phyloP scores from a whole-genome alignment of 108 stramenopile genomes.

The Pelagomonas calceolata region DNA sequence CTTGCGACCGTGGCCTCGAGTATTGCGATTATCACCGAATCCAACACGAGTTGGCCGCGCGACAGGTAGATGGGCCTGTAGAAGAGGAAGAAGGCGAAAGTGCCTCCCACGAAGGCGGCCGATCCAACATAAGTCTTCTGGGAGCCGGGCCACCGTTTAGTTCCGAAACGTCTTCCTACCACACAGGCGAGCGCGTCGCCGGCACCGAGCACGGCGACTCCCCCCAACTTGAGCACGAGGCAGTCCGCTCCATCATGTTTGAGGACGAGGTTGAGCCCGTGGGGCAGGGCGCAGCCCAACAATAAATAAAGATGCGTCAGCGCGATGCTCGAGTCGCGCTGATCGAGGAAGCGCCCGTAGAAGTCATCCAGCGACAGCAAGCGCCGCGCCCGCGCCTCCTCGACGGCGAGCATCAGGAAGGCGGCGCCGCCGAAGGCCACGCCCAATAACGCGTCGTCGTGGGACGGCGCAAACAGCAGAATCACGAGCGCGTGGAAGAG shows the following conservation, averaged over 20 bases:
- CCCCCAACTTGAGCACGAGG: neutral
- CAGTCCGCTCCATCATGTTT: neutral
- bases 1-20: slow-evolving; percentile 6
- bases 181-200: slow-evolving; percentile 9
- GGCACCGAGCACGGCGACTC: slow-evolving; percentile 5
- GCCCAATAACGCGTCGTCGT: neutral
- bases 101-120: neutral
- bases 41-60: too few relatives aligned
- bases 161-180: slow-evolving; percentile 1
- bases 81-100: neutral
- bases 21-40: too few relatives aligned
- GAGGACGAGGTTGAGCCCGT: slow-evolving; percentile 4
- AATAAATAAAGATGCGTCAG: slow-evolving; percentile 17
- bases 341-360: slow-evolving; percentile 6
- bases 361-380: slow-evolving; percentile 5
- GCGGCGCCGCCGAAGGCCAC: slow-evolving; percentile 12
- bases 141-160: neutral
- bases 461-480: slow-evolving; percentile 4
- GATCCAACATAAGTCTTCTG: slow-evolving; percentile 4
- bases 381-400: slow-evolving; percentile 2
- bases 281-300: slow-evolving; percentile 15
- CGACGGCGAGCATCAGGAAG: slow-evolving; percentile 1
- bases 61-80: too few relatives aligned
- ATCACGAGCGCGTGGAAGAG: slow-evolving; percentile 12
- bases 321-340: slow-evolving; percentile 1